Evolutionary conservation across 192 early-diverging fungal genomes (phyloP), one percentile per base, ranked within the genome.

Genomic region (Pilaira anomala): DNA sequence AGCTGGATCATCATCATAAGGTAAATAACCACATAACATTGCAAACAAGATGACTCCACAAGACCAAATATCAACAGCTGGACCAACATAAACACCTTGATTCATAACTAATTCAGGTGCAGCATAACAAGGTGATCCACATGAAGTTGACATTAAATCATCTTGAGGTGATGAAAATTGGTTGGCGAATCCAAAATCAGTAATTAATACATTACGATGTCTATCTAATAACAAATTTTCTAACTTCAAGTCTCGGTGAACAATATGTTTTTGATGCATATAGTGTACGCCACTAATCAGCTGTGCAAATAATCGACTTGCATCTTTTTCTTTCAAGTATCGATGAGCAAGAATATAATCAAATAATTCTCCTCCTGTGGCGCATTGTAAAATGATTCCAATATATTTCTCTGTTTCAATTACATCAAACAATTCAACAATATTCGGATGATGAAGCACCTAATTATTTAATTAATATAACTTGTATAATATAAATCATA

Each of bases 171-270:
- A 80, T 16, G 82, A 76, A 48, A 92, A 91, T 78, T 91, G 87
- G 64, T 95, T 97, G 16, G 97, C 95, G 76, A 98, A 98, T 12
- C 97, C 97, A 88, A 98, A 98, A 72, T 98, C 97, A 7, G 97
- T 96, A 74, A 98, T 97, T 62, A 95, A 89, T 49, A 98, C 86
- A 67, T 96, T 94, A 50, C 91, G 82, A 67, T 94, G 82, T 52
- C 84, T 82, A 80, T 98, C 97, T 69, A 98, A 72, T 46, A 98
- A 77, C 66, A 98, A 69, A 60, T 98, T 98, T 78, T 98, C 66
- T 69, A 98, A 80, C 74, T 96, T 99, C 55, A 99, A 78, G 72
- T 99, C 97, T 41, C 97, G 85, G 74, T 99, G 97, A 4, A 99
- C 94, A 74, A 98, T 95, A 73, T 91, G 83, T 53, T 91, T 88